Base-by-base conservation (phyloP, 2,329 filamentous ascomycete species). In the Trichoderma koningiopsis region DNA sequence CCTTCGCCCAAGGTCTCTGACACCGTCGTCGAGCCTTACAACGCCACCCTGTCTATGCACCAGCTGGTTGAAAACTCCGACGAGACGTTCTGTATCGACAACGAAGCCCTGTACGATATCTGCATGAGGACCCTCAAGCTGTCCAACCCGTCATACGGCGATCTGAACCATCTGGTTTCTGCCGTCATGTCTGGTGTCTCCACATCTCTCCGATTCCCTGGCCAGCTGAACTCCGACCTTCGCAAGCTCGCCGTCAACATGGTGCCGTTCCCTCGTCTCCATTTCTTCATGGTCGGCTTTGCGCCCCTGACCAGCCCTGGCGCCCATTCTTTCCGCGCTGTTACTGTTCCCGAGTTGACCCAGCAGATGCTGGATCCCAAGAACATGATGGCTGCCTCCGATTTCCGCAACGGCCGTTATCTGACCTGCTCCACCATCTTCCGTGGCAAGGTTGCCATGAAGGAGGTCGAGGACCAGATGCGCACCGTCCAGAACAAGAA, bases 271-370 rank as follows among this genome's bases (percentile, higher is more conserved):
- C 96, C 96, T 76, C 96, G 96, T 94, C 93, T 99, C 73, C 96
- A 99, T 87, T 99, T 99, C 91, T 99, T 99, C 91, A 99, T 98
- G 96, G 95, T 99, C 82, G 96, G 96, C 83, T 99, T 98, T 82
- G 95, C 96, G 83, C 96, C 96, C 81, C 89, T 99, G 79, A 98
- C 96, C 83, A 96, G 93, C 83, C 85, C 85, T 73, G 85, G 85
- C 78, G 91, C 94, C 75, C 84, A 96, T 88, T 93, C 92, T 77
- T 99, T 98, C 95, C 96, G 96, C 81, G 94, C 96, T 75, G 92
- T 98, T 83, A 94, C 91, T 79, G 96, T 98, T 72, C 95, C 95
- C 70, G 96, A 98, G 88, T 90, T 99, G 83, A 98, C 95, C 79
- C 96, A 98, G 88, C 96, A 99, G 85, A 98, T 99, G 94, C 97